These are phyloP conservation scores for Brassica rapa DNA, from an alignment of 345 rosid species.

Conservation along the genomic window DNA sequence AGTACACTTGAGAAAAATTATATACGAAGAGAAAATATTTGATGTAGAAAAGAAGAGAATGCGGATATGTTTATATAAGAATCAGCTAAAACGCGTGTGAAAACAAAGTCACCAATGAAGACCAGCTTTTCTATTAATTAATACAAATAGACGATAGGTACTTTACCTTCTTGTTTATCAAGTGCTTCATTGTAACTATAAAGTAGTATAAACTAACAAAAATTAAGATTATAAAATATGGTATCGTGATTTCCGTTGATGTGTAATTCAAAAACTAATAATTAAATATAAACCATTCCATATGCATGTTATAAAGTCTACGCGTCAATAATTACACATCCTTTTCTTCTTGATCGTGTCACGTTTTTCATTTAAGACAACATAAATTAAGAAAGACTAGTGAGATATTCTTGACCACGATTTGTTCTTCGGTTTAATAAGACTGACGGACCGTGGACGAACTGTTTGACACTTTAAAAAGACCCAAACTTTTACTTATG, in stretches of 20 bases:
- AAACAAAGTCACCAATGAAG: not conserved
- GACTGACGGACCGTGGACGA: not conserved
- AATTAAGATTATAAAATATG: not conserved
- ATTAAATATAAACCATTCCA: not conserved
- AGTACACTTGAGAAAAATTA: not conserved
- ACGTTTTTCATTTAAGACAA: conserved; percentile 16
- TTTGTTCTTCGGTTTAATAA: not conserved
- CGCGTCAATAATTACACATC: conserved; percentile 28
- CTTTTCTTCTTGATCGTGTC: conserved; percentile 26
- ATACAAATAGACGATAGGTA: not conserved
- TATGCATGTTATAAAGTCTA: conserved; percentile 7
- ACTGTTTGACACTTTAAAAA: conserved; percentile 1
- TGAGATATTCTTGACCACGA: conserved; percentile 16
- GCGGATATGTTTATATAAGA: not conserved
- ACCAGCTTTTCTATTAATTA: not conserved
- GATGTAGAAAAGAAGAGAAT: not conserved
- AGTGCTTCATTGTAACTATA: not conserved
- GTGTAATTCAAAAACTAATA: not conserved
- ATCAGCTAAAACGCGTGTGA: not conserved
- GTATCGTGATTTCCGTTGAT: conserved; percentile 9
- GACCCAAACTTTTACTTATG: not conserved
- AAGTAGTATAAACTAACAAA: not conserved
- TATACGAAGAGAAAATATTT: not conserved
- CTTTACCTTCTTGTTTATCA: not conserved
- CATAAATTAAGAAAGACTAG: conserved; percentile 7